Evolutionary conservation across 1,139 yeast species (phyloP).

Genomic region (Barnettozyma hawaiiensis): DNA sequence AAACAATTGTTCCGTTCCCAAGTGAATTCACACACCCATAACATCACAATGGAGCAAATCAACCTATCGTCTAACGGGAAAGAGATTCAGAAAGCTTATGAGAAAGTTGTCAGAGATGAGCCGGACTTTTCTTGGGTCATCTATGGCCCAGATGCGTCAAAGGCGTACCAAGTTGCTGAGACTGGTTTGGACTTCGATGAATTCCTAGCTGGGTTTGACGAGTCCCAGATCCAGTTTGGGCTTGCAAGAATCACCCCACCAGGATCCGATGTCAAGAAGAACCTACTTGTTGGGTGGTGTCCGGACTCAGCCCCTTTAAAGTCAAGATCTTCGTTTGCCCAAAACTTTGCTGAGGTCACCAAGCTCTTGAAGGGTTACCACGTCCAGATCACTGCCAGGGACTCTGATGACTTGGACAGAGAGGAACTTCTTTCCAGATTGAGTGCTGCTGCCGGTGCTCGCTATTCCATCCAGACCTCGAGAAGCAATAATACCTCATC

Average conservation of each 20-base stretch:
- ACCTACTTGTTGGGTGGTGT: conserved; percentile 89
- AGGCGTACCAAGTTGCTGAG: conserved; percentile 52
- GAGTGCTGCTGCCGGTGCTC: conserved; percentile 92
- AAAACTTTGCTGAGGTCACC: conserved; percentile 70
- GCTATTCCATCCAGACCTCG: conserved; percentile 63
- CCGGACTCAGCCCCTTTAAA: conserved; percentile 80
- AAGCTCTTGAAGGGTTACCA: conserved; percentile 76
- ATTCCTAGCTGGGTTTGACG: conserved; percentile 76
- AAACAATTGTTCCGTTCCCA: no score
- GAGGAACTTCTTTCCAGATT: conserved; percentile 70
- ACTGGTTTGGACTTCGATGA: conserved; percentile 65
- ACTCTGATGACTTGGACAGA: conserved; percentile 80
- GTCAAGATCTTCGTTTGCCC: conserved; percentile 66
- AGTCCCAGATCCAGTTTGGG: conserved; percentile 88
- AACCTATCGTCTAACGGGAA: conserved; percentile 25
- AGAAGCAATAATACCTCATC: conserved; percentile 28
- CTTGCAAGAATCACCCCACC: conserved; percentile 83
- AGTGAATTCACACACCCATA: not conserved
- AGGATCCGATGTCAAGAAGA: conserved; percentile 81
- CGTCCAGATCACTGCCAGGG: conserved; percentile 95
- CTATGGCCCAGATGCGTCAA: conserved; percentile 53
- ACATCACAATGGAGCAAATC: conserved; percentile 24
- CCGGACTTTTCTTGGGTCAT: conserved; percentile 54
- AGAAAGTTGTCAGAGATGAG: conserved; percentile 58
- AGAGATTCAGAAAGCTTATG: conserved; percentile 54